Evolutionary conservation across 2,329 filamentous ascomycete species (phyloP).

Genomic region (Exophiala sp.): DNA sequence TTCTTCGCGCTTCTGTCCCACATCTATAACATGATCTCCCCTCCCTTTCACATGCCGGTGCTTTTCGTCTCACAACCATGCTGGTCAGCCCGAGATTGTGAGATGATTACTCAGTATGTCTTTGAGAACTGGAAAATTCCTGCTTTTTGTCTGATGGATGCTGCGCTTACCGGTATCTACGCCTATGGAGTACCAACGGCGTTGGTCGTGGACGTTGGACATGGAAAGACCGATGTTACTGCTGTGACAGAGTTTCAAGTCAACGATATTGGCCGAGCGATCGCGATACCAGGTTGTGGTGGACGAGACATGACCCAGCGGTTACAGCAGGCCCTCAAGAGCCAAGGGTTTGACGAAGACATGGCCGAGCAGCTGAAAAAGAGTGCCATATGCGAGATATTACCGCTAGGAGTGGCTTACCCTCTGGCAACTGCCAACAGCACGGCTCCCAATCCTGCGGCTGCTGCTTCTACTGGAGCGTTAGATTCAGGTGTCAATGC

Average conservation of each 20-base stretch:
- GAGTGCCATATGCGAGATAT: slow-evolving; percentile 60
- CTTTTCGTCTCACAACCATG: slow-evolving; percentile 83
- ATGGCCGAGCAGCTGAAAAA: slow-evolving; percentile 66
- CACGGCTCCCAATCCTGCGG: slow-evolving; percentile 50
- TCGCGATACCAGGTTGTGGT: slow-evolving; percentile 65
- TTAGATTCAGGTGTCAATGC: slow-evolving; percentile 43
- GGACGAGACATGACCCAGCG: slow-evolving; percentile 81
- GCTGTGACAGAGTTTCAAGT: slow-evolving; percentile 80
- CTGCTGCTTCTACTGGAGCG: slow-evolving; percentile 55
- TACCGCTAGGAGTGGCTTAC: slow-evolving; percentile 53
- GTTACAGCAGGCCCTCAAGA: slow-evolving; percentile 62
- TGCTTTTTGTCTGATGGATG: slow-evolving; percentile 84
- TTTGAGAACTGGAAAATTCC: slow-evolving; percentile 98
- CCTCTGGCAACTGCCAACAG: slow-evolving; percentile 42
- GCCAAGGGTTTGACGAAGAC: slow-evolving; percentile 56
- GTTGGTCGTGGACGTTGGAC: slow-evolving; percentile 87
- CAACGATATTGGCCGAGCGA: slow-evolving; percentile 63
- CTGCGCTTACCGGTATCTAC: slow-evolving; percentile 74
- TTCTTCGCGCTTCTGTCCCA: slow-evolving; percentile 93
- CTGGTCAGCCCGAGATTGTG: slow-evolving; percentile 85
- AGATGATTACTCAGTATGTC: slow-evolving; percentile 85
- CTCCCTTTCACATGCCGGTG: slow-evolving; percentile 90
- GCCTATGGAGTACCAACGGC: slow-evolving; percentile 79
- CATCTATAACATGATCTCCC: slow-evolving; percentile 82
- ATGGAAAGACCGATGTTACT: slow-evolving; percentile 87